Evolutionary conservation across 768 basidiomycete genomes (phyloP), one percentile per base, ranked within the genome.

Genomic region (Botryobasidium botryosum): DNA sequence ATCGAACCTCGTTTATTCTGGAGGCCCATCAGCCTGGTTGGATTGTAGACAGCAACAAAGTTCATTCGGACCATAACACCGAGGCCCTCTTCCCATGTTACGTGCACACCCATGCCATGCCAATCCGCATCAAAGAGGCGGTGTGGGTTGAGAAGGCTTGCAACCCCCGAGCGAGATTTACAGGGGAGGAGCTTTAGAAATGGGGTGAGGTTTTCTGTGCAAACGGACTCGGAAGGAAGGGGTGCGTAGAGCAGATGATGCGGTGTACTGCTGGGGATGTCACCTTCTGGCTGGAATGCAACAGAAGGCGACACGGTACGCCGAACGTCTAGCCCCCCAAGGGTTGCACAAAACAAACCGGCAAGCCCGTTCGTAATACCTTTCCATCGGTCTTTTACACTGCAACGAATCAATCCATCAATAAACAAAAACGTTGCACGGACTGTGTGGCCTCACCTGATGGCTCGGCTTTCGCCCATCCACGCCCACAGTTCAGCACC

Each of bases 191-290:
- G 74, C 57, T 92, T 88, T 47, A 96, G 69, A 63, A 97, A 94
- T 0, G 94, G 92, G 0, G 92, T 96, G 6, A 97, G 65, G 55
- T 96, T 96, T 57, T 97, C 94, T 4, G 92, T 97, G 57, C 92
- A 99, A n/a, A 96, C 82, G 52, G 78, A 68, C 56, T 91, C 85
- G 3, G 78, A 83, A 5, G 82, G 80, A 17, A 81, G 69, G 6
- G 74, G 72, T 1, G 81, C 84, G 53, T 90, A 79, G 48, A 78
- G 75, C 21, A 87, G 66, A 26, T 49, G 45, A 41, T 51, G 54
- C 40, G 39, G 36, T 35, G 37, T 47, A 47, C 48, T 25, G 6
- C 62, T 57, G 0, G 73, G 73, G 2, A 77, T 59, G 8, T 64
- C 61, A 24, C 79, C 79, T 51, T 76, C 65, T 10, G 76, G 79